Conservation (phyloP, 2,329 filamentous ascomycete species). For the Exophiala oligosperma region DNA sequence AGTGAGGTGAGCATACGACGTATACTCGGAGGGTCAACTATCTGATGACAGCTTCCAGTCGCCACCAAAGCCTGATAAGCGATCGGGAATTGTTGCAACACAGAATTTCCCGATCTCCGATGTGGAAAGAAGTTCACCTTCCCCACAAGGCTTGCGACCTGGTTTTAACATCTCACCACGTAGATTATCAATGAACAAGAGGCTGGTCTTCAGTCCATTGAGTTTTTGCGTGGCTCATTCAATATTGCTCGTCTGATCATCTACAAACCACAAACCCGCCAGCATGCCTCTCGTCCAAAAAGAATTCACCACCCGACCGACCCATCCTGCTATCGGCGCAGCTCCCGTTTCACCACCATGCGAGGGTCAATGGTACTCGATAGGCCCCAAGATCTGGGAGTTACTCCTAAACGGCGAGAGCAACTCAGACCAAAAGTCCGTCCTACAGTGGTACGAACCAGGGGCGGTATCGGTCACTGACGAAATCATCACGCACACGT, state of each 20-base stretch:
- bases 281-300: conserved; percentile 29
- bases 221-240: too few relatives aligned
- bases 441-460: conserved; percentile 41
- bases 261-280: too few relatives aligned
- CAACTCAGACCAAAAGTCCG: conserved; percentile 32
- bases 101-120: background rate
- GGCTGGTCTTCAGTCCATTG: too few relatives aligned
- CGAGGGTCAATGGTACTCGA: conserved; percentile 5
- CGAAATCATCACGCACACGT: conserved; percentile 38
- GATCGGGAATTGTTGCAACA: background rate
- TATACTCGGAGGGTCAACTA: too few relatives aligned
- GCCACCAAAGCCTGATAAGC: background rate
- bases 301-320: conserved; percentile 30
- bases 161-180: too few relatives aligned
- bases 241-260: too few relatives aligned
- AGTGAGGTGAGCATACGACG: too few relatives aligned
- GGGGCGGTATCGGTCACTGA: conserved; percentile 30
- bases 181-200: too few relatives aligned
- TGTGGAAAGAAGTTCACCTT: too few relatives aligned
- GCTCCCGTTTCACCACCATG: conserved; percentile 8
- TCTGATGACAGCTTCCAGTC: background rate
- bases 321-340: conserved; percentile 25
- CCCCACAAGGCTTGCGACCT: too few relatives aligned
- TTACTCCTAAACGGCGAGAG: conserved; percentile 38
- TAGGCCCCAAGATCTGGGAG: conserved; percentile 39